Evolutionary conservation across 768 basidiomycete species (phyloP).

Genomic region (Floccularia luteovirens): DNA sequence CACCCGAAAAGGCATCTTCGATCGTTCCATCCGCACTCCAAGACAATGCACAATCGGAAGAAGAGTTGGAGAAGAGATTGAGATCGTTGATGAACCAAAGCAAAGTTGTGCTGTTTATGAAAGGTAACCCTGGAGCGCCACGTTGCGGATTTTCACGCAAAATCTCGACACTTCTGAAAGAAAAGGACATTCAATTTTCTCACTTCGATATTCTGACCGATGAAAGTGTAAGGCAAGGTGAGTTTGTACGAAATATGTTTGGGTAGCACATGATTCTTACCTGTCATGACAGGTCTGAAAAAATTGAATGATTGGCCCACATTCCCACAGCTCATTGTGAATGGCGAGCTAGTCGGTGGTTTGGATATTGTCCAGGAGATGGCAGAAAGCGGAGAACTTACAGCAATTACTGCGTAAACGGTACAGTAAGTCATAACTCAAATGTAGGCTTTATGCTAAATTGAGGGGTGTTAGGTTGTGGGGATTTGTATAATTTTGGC

Average conservation of each 20-base stretch:
- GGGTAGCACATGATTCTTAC: neutral
- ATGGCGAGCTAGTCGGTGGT: constrained; percentile 93
- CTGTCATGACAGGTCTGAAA: constrained; percentile 45
- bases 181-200: constrained; percentile 57
- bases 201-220: constrained; percentile 82
- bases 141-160: constrained; percentile 82
- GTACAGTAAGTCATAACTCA: neutral
- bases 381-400: constrained; percentile 73
- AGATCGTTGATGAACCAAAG: constrained; percentile 68
- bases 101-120: constrained; percentile 86
- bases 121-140: constrained; percentile 70
- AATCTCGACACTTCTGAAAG: constrained; percentile 60
- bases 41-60: constrained; percentile 42
- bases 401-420: constrained; percentile 28
- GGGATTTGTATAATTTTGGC: too few species aligned
- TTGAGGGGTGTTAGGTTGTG: too few species aligned
- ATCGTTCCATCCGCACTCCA: constrained; percentile 9
- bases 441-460: too few species aligned
- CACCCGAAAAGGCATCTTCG: constrained; percentile 23
- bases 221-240: constrained; percentile 76
- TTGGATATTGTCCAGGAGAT: constrained; percentile 90
- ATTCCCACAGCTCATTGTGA: constrained; percentile 78
- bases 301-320: constrained; percentile 87
- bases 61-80: constrained; percentile 62
- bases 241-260: constrained; percentile 11